phyloP scores from a whole-genome alignment of 1,284 basidiomycete genomes.

The Cryptococcus depauperatus region DNA sequence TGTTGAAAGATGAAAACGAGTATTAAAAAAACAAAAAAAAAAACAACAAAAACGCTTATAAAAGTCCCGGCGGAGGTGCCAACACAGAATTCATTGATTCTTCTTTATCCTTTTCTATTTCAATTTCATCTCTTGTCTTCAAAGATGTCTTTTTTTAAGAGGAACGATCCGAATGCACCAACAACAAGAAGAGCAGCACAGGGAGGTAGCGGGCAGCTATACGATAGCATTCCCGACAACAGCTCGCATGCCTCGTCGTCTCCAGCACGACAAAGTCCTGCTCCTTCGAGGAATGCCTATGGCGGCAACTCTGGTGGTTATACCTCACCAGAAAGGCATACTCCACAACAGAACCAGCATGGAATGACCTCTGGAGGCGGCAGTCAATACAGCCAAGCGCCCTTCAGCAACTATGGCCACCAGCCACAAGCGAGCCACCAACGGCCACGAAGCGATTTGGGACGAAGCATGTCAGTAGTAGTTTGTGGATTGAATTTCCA shows the following conservation, averaged over 20 bases:
- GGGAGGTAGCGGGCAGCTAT: constrained; percentile 15
- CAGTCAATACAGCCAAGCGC: constrained; percentile 22
- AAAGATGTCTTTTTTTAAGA: constrained; percentile 44
- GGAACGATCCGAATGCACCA: constrained; percentile 36
- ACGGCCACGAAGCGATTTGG: constrained; percentile 12
- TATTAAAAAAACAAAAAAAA: no score
- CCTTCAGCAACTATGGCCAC: constrained; percentile 16
- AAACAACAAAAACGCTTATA: no score
- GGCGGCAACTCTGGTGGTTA: constrained; percentile 9
- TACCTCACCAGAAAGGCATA: background rate
- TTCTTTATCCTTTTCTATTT: no score
- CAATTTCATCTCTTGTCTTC: constrained; percentile 1
- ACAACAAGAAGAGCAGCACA: constrained; percentile 26
- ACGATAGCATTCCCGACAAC: constrained; percentile 37
- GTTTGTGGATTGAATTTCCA: background rate
- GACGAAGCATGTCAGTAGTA: constrained; percentile 28
- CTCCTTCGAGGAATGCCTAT: constrained; percentile 16
- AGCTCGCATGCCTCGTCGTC: constrained; percentile 19
- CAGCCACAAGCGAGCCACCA: constrained; percentile 7
- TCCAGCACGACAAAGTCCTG: constrained; percentile 20
- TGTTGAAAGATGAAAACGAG: no score
- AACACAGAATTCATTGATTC: no score
- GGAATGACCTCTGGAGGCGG: constrained; percentile 3
- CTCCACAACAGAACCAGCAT: constrained; percentile 3
- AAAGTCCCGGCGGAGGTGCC: no score